A percentile compares a stretch with the other conserved stretches of the same genome.
These are phyloP conservation scores for Trichoderma citrinoviride DNA, from an alignment of 2,329 filamentous ascomycete species.

Conservation along the genomic window DNA sequence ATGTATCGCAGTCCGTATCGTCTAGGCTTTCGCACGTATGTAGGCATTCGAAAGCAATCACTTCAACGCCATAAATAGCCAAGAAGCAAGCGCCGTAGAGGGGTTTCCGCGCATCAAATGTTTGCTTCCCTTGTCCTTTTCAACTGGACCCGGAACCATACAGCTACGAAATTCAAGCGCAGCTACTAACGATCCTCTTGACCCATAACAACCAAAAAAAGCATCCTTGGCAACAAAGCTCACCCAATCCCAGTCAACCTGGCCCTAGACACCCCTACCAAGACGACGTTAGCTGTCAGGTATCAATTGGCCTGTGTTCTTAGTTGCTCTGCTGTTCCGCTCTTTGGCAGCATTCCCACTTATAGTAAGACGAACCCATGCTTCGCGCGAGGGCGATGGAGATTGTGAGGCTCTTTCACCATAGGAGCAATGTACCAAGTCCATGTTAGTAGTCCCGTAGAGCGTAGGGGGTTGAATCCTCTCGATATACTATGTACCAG, in stretches of 20 bases:
- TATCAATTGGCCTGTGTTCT: not conserved
- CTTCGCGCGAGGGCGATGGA: not conserved
- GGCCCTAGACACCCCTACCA: not conserved
- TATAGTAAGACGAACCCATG: constrained; percentile 7
- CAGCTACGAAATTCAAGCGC: not conserved
- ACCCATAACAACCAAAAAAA: not conserved
- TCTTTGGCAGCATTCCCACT: not conserved
- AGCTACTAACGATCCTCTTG: not conserved
- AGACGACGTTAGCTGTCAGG: not conserved
- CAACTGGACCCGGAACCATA: not conserved
- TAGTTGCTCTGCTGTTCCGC: not conserved
- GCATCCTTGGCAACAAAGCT: too few relatives aligned
- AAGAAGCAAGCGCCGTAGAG: too few relatives aligned
- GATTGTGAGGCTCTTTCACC: not conserved
- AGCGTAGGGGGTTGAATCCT: not conserved
- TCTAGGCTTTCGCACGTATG: too few relatives aligned
- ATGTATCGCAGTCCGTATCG: too few relatives aligned
- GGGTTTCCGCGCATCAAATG: too few relatives aligned
- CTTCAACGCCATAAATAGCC: too few relatives aligned
- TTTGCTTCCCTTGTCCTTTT: not conserved
- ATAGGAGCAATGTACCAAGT: not conserved
- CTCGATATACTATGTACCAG: too few relatives aligned
- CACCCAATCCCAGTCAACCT: not conserved
- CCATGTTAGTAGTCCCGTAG: not conserved
- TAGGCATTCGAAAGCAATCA: too few relatives aligned